Percentiles rank a stretch among this genome's conserved stretches.
These are phyloP conservation scores for Dichotomocladium elegans DNA, from an alignment of 371 early-diverging fungal genomes.

Conservation along the genomic window DNA sequence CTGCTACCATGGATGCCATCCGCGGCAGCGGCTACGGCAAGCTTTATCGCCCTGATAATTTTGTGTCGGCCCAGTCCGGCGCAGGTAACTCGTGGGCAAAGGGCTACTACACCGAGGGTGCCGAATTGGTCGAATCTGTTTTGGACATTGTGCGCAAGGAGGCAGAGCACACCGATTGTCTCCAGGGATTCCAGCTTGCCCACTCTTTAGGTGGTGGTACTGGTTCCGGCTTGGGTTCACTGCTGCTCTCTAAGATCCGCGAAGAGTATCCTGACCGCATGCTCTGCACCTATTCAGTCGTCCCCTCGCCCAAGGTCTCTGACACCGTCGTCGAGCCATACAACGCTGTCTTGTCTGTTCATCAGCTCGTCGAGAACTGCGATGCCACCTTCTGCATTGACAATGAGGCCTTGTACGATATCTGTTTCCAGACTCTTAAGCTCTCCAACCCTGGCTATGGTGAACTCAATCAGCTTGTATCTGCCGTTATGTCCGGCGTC, in stretches of 20 bases:
- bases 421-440: slow-evolving; percentile 84
- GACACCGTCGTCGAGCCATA: slow-evolving; percentile 97
- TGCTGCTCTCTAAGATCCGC: slow-evolving; percentile 85
- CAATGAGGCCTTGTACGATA: slow-evolving; percentile 95
- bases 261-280: slow-evolving; percentile 94
- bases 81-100: slow-evolving; percentile 95
- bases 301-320: slow-evolving; percentile 90
- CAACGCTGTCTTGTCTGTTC: slow-evolving; percentile 84
- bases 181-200: slow-evolving; percentile 87
- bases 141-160: slow-evolving; percentile 85
- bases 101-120: slow-evolving; percentile 92
- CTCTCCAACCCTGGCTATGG: slow-evolving; percentile 74
- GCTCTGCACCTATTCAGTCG: slow-evolving; percentile 91
- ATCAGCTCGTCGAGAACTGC: slow-evolving; percentile 88
- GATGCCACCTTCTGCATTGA: slow-evolving; percentile 98
- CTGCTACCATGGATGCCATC: slow-evolving; percentile 98
- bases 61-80: slow-evolving; percentile 82
- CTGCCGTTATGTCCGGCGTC: slow-evolving; percentile 91
- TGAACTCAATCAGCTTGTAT: slow-evolving; percentile 82
- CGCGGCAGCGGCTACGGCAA: slow-evolving; percentile 64
- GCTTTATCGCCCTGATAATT: slow-evolving; percentile 87
- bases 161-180: slow-evolving; percentile 78
- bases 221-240: slow-evolving; percentile 86
- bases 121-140: slow-evolving; percentile 80
- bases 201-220: slow-evolving; percentile 92